Conservation (phyloP, 352 stramenopile genomes). For the Globisporangium cystogenes region DNA sequence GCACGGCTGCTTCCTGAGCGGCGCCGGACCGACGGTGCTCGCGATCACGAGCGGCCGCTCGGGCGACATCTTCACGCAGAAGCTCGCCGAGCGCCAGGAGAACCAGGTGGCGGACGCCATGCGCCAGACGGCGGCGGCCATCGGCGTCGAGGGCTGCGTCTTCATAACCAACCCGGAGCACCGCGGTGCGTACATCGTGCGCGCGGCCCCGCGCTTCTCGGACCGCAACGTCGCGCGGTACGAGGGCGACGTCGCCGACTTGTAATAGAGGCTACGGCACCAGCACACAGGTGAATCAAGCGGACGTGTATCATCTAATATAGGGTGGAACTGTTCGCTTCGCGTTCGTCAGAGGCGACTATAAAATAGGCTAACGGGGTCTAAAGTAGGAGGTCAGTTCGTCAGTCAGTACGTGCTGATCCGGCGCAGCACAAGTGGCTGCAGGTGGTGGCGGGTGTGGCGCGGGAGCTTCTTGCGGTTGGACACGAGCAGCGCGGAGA, state of each 20-base stretch:
- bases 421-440: slow-evolving; percentile 42
- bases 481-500: slow-evolving; percentile 71
- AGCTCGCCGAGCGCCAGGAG: slow-evolving; percentile 80
- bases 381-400: neutral
- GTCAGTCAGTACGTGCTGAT: slow-evolving; percentile 43
- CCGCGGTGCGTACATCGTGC: slow-evolving; percentile 94
- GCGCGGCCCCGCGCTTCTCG: slow-evolving; percentile 91
- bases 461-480: slow-evolving; percentile 71
- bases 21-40: slow-evolving; percentile 96
- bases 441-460: slow-evolving; percentile 43
- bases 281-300: too few species aligned
- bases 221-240: slow-evolving; percentile 75
- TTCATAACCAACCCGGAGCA: slow-evolving; percentile 97
- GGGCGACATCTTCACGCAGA: slow-evolving; percentile 99
- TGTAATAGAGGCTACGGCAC: slow-evolving; percentile 24
- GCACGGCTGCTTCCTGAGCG: slow-evolving; percentile 95
- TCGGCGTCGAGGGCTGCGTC: slow-evolving; percentile 92
- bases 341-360: too few species aligned
- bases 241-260: slow-evolving; percentile 76
- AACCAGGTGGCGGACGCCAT: slow-evolving; percentile 96
- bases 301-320: neutral
- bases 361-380: slow-evolving; percentile 10
- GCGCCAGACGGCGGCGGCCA: slow-evolving; percentile 87
- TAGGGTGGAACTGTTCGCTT: too few species aligned
- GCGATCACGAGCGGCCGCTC: slow-evolving; percentile 96